Percentiles rank a stretch among this genome's conserved stretches.
These are phyloP conservation scores for Wakefieldia striispora DNA, from an alignment of 768 basidiomycete species.

Conservation along the genomic window DNA sequence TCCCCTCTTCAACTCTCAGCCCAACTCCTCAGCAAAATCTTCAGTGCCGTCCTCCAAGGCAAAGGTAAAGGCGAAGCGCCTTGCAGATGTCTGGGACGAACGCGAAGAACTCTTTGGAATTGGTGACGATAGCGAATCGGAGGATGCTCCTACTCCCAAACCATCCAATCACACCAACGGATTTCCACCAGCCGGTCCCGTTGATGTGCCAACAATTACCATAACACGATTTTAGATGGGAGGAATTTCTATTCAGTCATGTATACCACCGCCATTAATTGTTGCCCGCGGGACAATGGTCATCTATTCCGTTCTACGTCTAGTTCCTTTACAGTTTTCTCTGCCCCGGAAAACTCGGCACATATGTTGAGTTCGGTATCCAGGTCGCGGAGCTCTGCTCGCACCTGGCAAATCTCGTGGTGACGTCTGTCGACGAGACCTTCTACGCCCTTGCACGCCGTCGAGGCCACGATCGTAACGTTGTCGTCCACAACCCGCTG, in stretches of 20 bases:
- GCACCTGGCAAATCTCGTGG: slow-evolving; percentile 43
- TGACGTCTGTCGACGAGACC: slow-evolving; percentile 41
- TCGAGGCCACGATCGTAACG: slow-evolving; percentile 50
- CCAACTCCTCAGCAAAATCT: slow-evolving; percentile 18
- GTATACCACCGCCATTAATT: slow-evolving; percentile 25
- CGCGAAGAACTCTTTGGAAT: slow-evolving; percentile 73
- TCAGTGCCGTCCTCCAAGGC: slow-evolving; percentile 26
- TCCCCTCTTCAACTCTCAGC: slow-evolving; percentile 41
- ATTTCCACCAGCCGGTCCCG: slow-evolving; percentile 6
- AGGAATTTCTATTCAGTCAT: slow-evolving; percentile 22
- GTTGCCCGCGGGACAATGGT: slow-evolving; percentile 1
- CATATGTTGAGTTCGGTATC: slow-evolving; percentile 31
- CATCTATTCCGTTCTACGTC: slow-evolving; percentile 18
- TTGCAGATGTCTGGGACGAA: slow-evolving; percentile 74
- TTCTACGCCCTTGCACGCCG: slow-evolving; percentile 46
- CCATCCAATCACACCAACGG: slow-evolving; percentile 2
- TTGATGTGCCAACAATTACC: slow-evolving; percentile 25
- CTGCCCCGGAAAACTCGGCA: slow-evolving; percentile 7
- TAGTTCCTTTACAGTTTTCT: slow-evolving; percentile 1
- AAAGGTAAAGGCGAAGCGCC: slow-evolving; percentile 34
- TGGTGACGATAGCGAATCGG: slow-evolving; percentile 61
- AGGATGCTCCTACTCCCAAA: slow-evolving; percentile 30
- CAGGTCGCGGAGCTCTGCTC: slow-evolving; percentile 42
- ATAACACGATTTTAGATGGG: slow-evolving; percentile 24
- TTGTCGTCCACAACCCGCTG: slow-evolving; percentile 48